Evolutionary conservation across 768 basidiomycete species (phyloP).

Genomic region (Termitomyces eurrhizus): DNA sequence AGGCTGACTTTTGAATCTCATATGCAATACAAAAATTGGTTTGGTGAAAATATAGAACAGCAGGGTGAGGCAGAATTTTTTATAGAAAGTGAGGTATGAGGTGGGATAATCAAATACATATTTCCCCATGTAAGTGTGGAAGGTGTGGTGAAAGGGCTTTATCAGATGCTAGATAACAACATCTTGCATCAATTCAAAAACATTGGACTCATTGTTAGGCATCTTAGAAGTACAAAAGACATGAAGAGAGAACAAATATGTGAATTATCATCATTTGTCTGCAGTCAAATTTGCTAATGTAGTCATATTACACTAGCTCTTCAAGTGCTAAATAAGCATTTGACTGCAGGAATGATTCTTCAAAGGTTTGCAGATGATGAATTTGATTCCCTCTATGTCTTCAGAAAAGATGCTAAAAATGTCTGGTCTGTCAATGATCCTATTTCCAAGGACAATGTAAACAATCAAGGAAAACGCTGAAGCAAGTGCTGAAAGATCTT

Average conservation of each 20-base stretch:
- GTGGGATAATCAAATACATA: not conserved
- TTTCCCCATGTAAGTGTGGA: not conserved
- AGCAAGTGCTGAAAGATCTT: not conserved
- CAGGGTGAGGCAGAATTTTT: not conserved
- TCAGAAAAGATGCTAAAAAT: not conserved
- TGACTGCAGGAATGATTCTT: not conserved
- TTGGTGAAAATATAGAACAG: not conserved
- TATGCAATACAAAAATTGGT: not conserved
- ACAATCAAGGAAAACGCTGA: not conserved
- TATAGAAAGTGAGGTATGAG: not conserved
- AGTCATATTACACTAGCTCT: not conserved
- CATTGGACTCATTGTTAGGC: not conserved
- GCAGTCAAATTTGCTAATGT: not conserved
- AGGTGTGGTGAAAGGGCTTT: not conserved
- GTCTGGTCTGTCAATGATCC: not conserved
- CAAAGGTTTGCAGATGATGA: not conserved
- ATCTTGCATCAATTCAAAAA: not conserved
- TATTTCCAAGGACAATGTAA: not conserved
- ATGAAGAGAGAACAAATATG: not conserved
- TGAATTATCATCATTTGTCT: not conserved
- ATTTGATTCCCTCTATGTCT: not conserved
- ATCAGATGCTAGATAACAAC: not conserved
- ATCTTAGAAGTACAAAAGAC: not conserved
- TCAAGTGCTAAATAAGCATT: not conserved
- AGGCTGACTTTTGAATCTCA: not conserved